These are phyloP conservation scores for Castanea sativa DNA, from an alignment of 306 rosid genomes.

Conservation along the genomic window DNA sequence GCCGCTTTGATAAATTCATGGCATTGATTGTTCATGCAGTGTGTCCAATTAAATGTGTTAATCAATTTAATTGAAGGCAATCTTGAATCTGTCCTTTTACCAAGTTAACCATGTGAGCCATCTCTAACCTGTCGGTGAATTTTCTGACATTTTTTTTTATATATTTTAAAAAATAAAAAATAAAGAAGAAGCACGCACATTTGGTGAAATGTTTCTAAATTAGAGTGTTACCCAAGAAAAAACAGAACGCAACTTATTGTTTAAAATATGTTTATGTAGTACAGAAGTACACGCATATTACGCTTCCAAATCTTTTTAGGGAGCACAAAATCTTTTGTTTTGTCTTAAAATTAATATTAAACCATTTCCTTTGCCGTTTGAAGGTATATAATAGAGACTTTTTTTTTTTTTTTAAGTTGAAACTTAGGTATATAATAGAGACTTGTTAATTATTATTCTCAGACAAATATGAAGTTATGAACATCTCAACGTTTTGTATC, in stretches of 20 bases:
- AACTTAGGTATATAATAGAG: background rate
- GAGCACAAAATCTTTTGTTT: constrained; percentile 1
- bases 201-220: background rate
- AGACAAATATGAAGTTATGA: background rate
- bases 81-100: background rate
- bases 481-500: background rate
- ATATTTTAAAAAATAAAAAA: background rate
- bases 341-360: background rate
- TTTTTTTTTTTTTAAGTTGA: too few relatives aligned
- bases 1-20: background rate
- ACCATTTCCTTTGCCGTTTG: background rate
- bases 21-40: background rate
- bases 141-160: background rate
- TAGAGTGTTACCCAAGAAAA: background rate
- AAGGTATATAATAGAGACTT: too few relatives aligned
- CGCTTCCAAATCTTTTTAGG: background rate
- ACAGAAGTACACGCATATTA: background rate
- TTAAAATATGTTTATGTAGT: background rate
- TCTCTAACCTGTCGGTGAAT: background rate
- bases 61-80: too few relatives aligned
- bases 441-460: constrained; percentile 2
- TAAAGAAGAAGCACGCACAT: background rate
- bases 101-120: background rate
- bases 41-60: too few relatives aligned
- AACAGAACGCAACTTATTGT: background rate